A percentile compares a stretch with the other conserved stretches of the same genome.
Conservation (phyloP, 768 basidiomycete species). For the Strobilomyces echinocephalus region DNA sequence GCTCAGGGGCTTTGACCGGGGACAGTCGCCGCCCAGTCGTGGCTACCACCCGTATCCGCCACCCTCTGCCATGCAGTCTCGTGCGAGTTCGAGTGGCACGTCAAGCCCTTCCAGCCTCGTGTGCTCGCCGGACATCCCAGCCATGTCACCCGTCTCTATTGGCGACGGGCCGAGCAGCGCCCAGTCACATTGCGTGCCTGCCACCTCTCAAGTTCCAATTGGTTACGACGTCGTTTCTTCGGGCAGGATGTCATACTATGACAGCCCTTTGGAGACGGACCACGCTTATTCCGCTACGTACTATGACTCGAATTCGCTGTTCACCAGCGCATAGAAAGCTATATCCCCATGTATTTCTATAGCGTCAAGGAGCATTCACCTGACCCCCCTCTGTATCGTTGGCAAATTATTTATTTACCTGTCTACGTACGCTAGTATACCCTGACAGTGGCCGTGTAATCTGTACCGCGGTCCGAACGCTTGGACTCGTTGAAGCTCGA, state of each 20-base stretch:
- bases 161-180: slow-evolving; percentile 8
- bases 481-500: background rate
- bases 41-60: slow-evolving; percentile 56
- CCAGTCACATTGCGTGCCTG: slow-evolving; percentile 22
- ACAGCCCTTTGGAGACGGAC: slow-evolving; percentile 19
- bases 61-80: slow-evolving; percentile 22
- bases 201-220: slow-evolving; percentile 15
- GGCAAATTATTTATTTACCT: slow-evolving; percentile 21
- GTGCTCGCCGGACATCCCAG: slow-evolving; percentile 27
- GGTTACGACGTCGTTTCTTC: slow-evolving; percentile 24
- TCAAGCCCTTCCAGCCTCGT: slow-evolving; percentile 29
- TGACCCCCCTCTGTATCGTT: slow-evolving; percentile 23
- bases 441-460: slow-evolving; percentile 9
- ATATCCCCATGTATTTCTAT: slow-evolving; percentile 4
- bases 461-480: slow-evolving; percentile 14
- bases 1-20: slow-evolving; percentile 46
- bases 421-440: slow-evolving; percentile 13
- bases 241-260: slow-evolving; percentile 26
- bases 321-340: slow-evolving; percentile 20
- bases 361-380: slow-evolving; percentile 15
- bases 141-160: slow-evolving; percentile 18
- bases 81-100: slow-evolving; percentile 25
- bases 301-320: slow-evolving; percentile 23
- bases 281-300: slow-evolving; percentile 17
- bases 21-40: slow-evolving; percentile 42